Evolutionary conservation across 2,329 filamentous ascomycete species (phyloP).

Genomic region (Colletotrichum sp.): DNA sequence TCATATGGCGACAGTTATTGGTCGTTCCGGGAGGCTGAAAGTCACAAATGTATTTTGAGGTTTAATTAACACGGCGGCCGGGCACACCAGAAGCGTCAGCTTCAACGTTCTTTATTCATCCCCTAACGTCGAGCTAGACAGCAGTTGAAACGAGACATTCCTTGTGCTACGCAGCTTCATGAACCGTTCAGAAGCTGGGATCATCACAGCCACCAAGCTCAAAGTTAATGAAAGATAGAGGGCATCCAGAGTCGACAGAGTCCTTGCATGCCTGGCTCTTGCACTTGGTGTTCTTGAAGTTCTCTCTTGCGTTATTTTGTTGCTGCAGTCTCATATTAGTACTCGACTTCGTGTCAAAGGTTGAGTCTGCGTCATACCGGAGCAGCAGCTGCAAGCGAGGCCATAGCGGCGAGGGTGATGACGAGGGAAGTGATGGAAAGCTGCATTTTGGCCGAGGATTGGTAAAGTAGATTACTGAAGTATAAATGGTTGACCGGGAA

Average conservation of each 20-base stretch:
- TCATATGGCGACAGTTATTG: background rate
- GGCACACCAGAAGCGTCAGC: background rate
- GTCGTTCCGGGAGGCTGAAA: background rate
- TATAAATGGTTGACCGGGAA: background rate
- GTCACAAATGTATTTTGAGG: background rate
- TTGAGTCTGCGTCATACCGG: background rate
- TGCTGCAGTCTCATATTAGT: background rate
- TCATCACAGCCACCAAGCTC: conserved; percentile 3
- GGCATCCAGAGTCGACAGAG: background rate
- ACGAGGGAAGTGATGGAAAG: background rate
- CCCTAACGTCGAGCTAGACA: background rate
- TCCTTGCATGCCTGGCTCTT: conserved; percentile 4
- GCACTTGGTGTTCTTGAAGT: background rate
- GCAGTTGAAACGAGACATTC: background rate
- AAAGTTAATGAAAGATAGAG: background rate
- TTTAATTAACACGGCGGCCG: background rate
- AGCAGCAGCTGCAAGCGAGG: background rate
- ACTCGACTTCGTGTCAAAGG: no score
- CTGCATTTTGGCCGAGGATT: background rate
- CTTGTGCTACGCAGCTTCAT: background rate
- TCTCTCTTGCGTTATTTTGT: background rate
- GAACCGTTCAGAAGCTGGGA: background rate
- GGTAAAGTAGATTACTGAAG: background rate
- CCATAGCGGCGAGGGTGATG: background rate
- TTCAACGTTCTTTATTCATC: background rate